Conservation (phyloP, 257 asterid species). For the Lantana camara region DNA sequence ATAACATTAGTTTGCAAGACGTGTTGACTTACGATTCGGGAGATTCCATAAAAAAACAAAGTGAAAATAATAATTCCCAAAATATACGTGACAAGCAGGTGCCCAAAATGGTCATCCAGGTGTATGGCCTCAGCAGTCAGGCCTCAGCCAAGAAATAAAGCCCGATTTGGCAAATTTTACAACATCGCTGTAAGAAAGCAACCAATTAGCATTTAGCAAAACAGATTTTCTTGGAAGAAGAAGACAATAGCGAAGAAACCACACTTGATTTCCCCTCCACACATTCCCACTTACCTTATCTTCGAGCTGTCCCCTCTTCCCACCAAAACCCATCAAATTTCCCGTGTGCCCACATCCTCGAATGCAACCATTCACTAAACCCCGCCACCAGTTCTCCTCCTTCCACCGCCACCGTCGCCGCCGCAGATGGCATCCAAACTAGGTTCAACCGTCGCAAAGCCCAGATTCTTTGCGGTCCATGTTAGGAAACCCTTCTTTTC, state of each 20-base stretch:
- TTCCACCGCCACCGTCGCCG: constrained; percentile 23
- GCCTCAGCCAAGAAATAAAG: too few species aligned
- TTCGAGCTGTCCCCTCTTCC: constrained; percentile 33
- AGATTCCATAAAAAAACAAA: too few species aligned
- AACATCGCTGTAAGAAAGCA: constrained; percentile 22
- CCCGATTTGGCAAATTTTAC: constrained; percentile 30
- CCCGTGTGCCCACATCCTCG: constrained; percentile 28
- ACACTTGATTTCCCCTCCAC: constrained; percentile 67
- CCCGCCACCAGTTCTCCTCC: constrained; percentile 22
- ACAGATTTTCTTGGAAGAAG: constrained; percentile 30
- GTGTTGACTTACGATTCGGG: too few species aligned
- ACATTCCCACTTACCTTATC: constrained; percentile 69
- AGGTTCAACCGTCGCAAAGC: constrained; percentile 49
- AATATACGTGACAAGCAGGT: too few species aligned
- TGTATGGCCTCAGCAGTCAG: too few species aligned
- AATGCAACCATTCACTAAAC: constrained; percentile 40
- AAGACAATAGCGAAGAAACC: constrained; percentile 1
- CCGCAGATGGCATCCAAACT: constrained; percentile 73
- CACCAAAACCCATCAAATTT: constrained; percentile 37
- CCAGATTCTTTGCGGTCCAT: constrained; percentile 47
- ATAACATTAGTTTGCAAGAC: too few species aligned
- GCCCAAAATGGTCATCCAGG: too few species aligned
- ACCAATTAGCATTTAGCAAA: background rate
- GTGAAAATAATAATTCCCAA: too few species aligned
- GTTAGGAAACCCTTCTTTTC: constrained; percentile 49